Conservation (phyloP, 2,329 filamentous ascomycete species). For the Parascedosporium putredinis region DNA sequence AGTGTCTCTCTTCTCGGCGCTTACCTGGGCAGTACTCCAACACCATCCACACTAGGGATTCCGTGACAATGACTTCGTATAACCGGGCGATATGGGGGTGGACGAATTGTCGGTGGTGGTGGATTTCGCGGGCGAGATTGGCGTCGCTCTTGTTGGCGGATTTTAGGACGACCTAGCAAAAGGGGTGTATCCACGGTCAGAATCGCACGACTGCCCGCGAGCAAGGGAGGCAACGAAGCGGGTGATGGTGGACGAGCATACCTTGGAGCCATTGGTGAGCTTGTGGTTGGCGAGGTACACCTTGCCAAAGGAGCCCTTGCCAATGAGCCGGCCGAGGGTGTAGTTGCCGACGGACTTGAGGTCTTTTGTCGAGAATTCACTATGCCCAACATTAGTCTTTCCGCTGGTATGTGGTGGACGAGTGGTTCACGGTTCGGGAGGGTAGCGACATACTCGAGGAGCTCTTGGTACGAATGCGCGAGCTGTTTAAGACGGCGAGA, state of each 20-base stretch:
- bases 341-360: slow-evolving; percentile 93
- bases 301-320: slow-evolving; percentile 96
- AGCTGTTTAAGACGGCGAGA: slow-evolving; percentile 56
- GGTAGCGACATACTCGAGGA: slow-evolving; percentile 64
- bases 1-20: too few relatives aligned
- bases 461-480: slow-evolving; percentile 90
- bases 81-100: slow-evolving; percentile 94
- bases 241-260: slow-evolving; percentile 33
- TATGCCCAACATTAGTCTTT: slow-evolving; percentile 29
- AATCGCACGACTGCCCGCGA: too few relatives aligned
- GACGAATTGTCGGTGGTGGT: slow-evolving; percentile 95
- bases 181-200: too few relatives aligned
- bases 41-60: slow-evolving; percentile 89
- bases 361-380: slow-evolving; percentile 88
- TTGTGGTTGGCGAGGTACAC: slow-evolving; percentile 95
- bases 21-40: slow-evolving; percentile 90
- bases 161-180: slow-evolving; percentile 97
- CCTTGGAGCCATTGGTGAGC: slow-evolving; percentile 97
- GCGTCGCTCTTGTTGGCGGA: slow-evolving; percentile 92
- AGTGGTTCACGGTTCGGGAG: too few relatives aligned
- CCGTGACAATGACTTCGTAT: slow-evolving; percentile 97
- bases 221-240: too few relatives aligned
- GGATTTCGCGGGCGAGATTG: slow-evolving; percentile 93
- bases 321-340: slow-evolving; percentile 79
- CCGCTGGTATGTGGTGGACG: too few relatives aligned